Evolutionary conservation across 2,329 filamentous ascomycete genomes (phyloP).

Genomic region (Pseudogymnoascus sp.): DNA sequence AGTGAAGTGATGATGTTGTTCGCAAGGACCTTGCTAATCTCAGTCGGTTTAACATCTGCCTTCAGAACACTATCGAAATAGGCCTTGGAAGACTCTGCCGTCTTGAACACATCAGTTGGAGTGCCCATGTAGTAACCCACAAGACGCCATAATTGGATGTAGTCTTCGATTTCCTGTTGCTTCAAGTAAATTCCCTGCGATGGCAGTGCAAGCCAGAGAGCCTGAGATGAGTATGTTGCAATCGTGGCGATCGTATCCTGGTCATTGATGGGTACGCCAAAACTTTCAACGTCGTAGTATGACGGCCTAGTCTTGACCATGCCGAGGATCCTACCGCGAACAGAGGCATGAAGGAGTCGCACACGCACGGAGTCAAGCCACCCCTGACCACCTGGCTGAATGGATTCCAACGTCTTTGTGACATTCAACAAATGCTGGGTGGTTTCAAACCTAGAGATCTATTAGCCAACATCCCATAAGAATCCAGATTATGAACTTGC

Average conservation of each 20-base stretch:
- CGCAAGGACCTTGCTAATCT: conserved; percentile 54
- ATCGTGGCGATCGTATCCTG: conserved; percentile 68
- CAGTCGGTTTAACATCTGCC: conserved; percentile 57
- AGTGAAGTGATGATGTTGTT: conserved; percentile 68
- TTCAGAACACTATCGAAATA: conserved; percentile 61
- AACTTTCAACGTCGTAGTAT: conserved; percentile 53
- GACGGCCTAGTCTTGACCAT: conserved; percentile 46
- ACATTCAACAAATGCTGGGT: conserved; percentile 69
- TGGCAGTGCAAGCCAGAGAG: conserved; percentile 62
- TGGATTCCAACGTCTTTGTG: conserved; percentile 52
- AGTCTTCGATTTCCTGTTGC: conserved; percentile 56
- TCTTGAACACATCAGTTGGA: conserved; percentile 53
- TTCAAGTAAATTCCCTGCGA: conserved; percentile 62
- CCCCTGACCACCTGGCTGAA: conserved; percentile 60
- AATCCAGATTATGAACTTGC: conserved; percentile 13
- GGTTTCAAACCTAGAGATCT: conserved; percentile 47
- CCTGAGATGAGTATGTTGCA: conserved; percentile 56
- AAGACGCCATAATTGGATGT: conserved; percentile 68
- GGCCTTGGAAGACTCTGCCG: conserved; percentile 44
- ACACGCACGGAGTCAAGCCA: conserved; percentile 59
- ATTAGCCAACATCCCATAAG: background rate
- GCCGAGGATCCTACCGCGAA: conserved; percentile 55
- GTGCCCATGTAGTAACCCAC: conserved; percentile 64
- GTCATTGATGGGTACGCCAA: conserved; percentile 65
- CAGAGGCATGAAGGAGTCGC: conserved; percentile 59